A percentile compares a stretch with the other conserved stretches of the same genome.
phyloP scores from a whole-genome alignment of 768 basidiomycete genomes.

The Mycena filopes region DNA sequence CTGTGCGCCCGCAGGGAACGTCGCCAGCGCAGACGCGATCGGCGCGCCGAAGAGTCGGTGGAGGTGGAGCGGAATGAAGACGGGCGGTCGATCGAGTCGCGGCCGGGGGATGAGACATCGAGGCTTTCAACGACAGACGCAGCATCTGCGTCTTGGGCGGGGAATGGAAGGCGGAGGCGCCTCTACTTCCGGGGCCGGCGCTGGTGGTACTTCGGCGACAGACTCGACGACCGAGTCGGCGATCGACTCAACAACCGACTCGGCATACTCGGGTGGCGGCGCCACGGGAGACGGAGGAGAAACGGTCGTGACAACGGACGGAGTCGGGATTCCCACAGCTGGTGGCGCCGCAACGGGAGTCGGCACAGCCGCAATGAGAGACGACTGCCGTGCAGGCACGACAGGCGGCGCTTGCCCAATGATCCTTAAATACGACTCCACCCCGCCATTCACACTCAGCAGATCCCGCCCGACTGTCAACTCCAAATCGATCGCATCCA shows the following conservation, averaged over 20 bases:
- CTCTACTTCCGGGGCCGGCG: slow-evolving; percentile 5
- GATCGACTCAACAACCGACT: not conserved
- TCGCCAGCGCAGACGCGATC: slow-evolving; percentile 48
- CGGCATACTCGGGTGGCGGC: slow-evolving; percentile 18
- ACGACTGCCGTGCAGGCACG: not conserved
- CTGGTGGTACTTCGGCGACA: not conserved
- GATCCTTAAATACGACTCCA: slow-evolving; percentile 74
- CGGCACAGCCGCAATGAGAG: not conserved
- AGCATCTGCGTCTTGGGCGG: not conserved
- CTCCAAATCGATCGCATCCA: slow-evolving; percentile 80
- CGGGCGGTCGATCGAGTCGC: slow-evolving; percentile 37
- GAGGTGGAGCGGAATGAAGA: slow-evolving; percentile 55
- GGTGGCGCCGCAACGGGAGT: not conserved
- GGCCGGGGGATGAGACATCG: slow-evolving; percentile 16
- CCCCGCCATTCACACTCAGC: slow-evolving; percentile 67
- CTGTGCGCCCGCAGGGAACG: slow-evolving; percentile 49
- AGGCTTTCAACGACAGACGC: slow-evolving; percentile 18
- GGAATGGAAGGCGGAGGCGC: not conserved
- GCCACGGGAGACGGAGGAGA: slow-evolving; percentile 23
- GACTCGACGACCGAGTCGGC: too few species aligned
- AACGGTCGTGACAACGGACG: slow-evolving; percentile 18
- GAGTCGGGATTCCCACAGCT: not conserved
- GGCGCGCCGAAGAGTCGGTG: slow-evolving; percentile 63
- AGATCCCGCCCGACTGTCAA: slow-evolving; percentile 68
- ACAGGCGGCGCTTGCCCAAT: slow-evolving; percentile 47